Percentiles rank a stretch among this genome's conserved stretches.
phyloP scores from a whole-genome alignment of 148 eudicot genomes.

The Rhododendron vialii region DNA sequence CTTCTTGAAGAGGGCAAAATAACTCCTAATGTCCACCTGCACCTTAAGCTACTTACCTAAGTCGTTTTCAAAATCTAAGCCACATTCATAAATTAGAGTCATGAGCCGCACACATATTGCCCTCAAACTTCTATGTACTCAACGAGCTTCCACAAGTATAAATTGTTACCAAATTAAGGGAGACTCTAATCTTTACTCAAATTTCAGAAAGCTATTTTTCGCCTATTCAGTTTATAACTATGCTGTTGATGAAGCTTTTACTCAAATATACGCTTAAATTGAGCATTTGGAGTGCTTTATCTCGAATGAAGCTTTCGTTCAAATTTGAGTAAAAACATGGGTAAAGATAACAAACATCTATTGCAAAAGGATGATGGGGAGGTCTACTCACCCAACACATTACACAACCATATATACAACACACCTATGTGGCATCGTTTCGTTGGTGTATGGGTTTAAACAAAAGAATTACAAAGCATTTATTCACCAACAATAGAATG shows the following conservation, averaged over 20 bases:
- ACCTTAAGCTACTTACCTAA: neutral
- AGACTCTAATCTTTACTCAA: neutral
- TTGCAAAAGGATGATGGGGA: neutral
- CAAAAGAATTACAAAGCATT: neutral
- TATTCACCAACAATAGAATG: neutral
- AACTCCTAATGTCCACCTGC: neutral
- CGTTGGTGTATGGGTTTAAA: neutral
- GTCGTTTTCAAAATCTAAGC: neutral
- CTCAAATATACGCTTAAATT: neutral
- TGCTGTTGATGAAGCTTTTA: neutral
- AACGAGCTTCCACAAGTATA: neutral
- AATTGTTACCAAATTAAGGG: neutral
- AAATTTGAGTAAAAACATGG: neutral
- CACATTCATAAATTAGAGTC: neutral
- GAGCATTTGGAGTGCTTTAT: neutral
- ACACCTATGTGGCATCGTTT: neutral
- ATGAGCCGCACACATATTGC: neutral
- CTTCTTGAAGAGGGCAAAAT: neutral
- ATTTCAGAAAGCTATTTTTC: too few relatives aligned
- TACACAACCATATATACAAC: neutral
- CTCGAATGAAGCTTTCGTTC: neutral
- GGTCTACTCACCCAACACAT: neutral
- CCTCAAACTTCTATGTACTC: neutral
- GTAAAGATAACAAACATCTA: neutral
- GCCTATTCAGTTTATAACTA: neutral